Base-by-base conservation (phyloP, 2,329 filamentous ascomycete species). In the Penicillium sp. region DNA sequence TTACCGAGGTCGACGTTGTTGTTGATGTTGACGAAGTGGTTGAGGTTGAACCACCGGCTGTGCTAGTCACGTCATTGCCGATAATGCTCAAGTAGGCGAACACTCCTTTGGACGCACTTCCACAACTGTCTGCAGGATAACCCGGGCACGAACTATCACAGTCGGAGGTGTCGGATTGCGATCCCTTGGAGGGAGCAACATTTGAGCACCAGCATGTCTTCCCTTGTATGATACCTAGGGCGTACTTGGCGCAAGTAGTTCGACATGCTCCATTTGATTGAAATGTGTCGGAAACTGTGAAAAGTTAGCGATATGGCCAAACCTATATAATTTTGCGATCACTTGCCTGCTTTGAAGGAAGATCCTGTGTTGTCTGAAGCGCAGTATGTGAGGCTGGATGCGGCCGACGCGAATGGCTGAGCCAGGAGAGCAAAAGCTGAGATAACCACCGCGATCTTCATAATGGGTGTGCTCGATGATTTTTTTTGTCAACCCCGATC, bases 171-270 rank as follows among this genome's bases (percentile, higher is more conserved):
- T 61, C 53, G 14, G 67, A 65, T 44, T 66, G 70, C 8, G 70
- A 69, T 7, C 69, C 72, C 37, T 69, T 58, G 8, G 71, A 69
- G 2, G 79, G 79, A 13, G 68, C 69, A 50, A 78, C 74, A 56
- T 81, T 75, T 9, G 78, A 77, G 63, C 79, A 81, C 78, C 79
- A 81, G 64, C 79, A 81, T 18, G 69, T 66, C 51, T 76, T 72
- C n/a, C 69, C 74, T 61, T 78, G 76, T 10, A 80, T 54, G 37
- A 81, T 69, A 14, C 73, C 78, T 55, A 79, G 77, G 3, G 77
- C 78, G 61, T 78, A 81, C 32, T 71, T 65, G 22, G 61, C 62
- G 62, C 79, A 81, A 34, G 69, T 71, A 1, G 58, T 49, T 40
- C 67, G 47, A 59, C 79, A 81, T 5, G 66, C 65, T 54, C 79